Percentiles rank a stretch among this genome's conserved stretches.
These are phyloP conservation scores for Zelopaecilomyces penicillatus DNA, from an alignment of 2,329 filamentous ascomycete genomes.

Conservation along the genomic window DNA sequence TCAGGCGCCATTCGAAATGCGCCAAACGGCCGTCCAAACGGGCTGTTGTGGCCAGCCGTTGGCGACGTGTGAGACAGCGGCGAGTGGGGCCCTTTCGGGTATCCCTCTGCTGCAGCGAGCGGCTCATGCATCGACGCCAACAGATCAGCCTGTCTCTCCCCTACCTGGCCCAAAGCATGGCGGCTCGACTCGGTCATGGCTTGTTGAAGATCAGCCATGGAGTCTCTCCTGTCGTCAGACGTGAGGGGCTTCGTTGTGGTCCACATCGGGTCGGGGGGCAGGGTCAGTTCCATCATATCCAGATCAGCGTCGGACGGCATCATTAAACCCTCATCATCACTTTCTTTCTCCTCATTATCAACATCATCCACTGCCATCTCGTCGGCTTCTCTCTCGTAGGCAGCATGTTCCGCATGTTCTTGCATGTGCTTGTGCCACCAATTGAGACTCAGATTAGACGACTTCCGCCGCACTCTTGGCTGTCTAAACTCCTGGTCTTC, in stretches of 20 bases:
- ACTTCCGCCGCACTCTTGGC: slow-evolving; percentile 43
- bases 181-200: slow-evolving; percentile 8
- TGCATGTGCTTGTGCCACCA: slow-evolving; percentile 81
- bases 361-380: slow-evolving; percentile 19
- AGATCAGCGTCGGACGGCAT: slow-evolving; percentile 33
- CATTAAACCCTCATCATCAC: slow-evolving; percentile 12
- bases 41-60: slow-evolving; percentile 29
- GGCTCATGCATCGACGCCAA: not conserved
- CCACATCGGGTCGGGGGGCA: slow-evolving; percentile 34
- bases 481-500: slow-evolving; percentile 18
- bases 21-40: slow-evolving; percentile 38
- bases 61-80: slow-evolving; percentile 27
- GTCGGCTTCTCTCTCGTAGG: slow-evolving; percentile 33
- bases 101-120: slow-evolving; percentile 2
- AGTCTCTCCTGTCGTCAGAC: slow-evolving; percentile 18
- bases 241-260: slow-evolving; percentile 27
- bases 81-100: slow-evolving; percentile 8
- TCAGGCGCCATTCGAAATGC: slow-evolving; percentile 29
- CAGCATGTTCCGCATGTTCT: slow-evolving; percentile 60
- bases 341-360: slow-evolving; percentile 16
- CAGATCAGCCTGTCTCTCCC: slow-evolving; percentile 8
- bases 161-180: slow-evolving; percentile 6
- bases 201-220: slow-evolving; percentile 15
- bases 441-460: slow-evolving; percentile 52
- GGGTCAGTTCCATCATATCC: slow-evolving; percentile 33